Conservation (phyloP, 1,139 yeast species). For the Magnusiomyces fungicola region DNA sequence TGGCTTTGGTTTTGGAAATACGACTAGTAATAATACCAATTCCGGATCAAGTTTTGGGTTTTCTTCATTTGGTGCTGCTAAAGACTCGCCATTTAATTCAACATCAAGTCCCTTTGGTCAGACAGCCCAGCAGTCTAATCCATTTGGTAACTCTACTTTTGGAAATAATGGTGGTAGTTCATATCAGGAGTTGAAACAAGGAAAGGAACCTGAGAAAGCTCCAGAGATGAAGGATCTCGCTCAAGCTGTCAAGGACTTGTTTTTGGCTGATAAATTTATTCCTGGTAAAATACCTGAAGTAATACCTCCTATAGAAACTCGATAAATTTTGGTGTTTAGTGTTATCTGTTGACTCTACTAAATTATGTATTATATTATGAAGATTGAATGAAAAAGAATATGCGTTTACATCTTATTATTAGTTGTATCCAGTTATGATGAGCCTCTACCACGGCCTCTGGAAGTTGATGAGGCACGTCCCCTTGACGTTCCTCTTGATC, state of each 20-base stretch:
- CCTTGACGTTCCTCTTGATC: background rate
- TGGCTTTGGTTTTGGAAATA: background rate
- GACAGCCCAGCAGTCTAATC: background rate
- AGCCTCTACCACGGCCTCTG: background rate
- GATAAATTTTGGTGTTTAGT: slow-evolving; percentile 25
- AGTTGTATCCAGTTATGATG: background rate
- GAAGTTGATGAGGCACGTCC: background rate
- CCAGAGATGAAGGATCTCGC: slow-evolving; percentile 37
- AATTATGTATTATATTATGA: background rate
- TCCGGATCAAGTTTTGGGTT: slow-evolving; percentile 11
- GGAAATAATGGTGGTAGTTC: slow-evolving; percentile 1
- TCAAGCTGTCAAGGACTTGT: slow-evolving; percentile 41
- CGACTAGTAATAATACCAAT: slow-evolving; percentile 7
- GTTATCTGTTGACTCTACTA: background rate
- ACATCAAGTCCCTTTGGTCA: too few relatives aligned
- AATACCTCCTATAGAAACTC: slow-evolving; percentile 58
- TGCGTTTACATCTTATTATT: background rate
- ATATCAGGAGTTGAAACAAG: slow-evolving; percentile 28
- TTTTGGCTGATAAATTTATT: slow-evolving; percentile 44
- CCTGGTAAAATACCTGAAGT: slow-evolving; percentile 72
- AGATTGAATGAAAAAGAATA: background rate
- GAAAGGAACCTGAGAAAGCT: slow-evolving; percentile 31
- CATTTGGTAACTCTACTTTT: slow-evolving; percentile 4
- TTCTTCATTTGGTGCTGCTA: slow-evolving; percentile 6
- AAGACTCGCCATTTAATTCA: background rate